A percentile compares a stretch with the other conserved stretches of the same genome.
Conservation (phyloP, 1,139 yeast species). For the Saccharomyces pastorianus region DNA sequence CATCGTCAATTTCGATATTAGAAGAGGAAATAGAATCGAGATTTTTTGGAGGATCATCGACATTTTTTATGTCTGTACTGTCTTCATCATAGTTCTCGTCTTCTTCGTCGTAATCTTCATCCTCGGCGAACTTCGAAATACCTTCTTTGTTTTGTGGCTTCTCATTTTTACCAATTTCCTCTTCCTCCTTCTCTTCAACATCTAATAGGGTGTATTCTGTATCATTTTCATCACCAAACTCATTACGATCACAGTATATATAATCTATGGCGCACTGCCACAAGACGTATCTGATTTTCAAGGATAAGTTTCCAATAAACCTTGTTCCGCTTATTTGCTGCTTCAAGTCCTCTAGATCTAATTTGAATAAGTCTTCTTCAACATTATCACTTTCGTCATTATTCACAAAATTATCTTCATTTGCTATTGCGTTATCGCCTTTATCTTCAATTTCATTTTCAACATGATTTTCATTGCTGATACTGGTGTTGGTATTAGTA, state of each 20-base stretch:
- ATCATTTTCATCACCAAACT: conserved; percentile 22
- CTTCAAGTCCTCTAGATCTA: conserved; percentile 33
- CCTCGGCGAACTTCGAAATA: conserved; percentile 14
- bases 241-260: conserved; percentile 33
- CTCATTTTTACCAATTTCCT: conserved; percentile 3
- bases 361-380: conserved; percentile 26
- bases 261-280: conserved; percentile 70
- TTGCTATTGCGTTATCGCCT: conserved; percentile 8
- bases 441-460: conserved; percentile 9
- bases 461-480: conserved; percentile 7
- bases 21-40: conserved; percentile 8
- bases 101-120: conserved; percentile 17
- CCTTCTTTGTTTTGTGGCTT: conserved; percentile 7
- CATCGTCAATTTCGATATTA: conserved; percentile 12
- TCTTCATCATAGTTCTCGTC: conserved; percentile 22
- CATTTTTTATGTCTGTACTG: conserved; percentile 25
- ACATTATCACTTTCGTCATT: conserved; percentile 10
- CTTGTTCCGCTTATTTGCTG: conserved; percentile 40
- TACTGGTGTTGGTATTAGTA: conserved; percentile 10
- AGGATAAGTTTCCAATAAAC: conserved; percentile 48
- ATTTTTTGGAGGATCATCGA: conserved; percentile 26
- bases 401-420: conserved; percentile 7
- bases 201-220: conserved; percentile 12
- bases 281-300: conserved; percentile 57
- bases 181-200: conserved; percentile 7